Evolutionary conservation across 108 stramenopile genomes (phyloP).

Genomic region (Epipyxis sp.): DNA sequence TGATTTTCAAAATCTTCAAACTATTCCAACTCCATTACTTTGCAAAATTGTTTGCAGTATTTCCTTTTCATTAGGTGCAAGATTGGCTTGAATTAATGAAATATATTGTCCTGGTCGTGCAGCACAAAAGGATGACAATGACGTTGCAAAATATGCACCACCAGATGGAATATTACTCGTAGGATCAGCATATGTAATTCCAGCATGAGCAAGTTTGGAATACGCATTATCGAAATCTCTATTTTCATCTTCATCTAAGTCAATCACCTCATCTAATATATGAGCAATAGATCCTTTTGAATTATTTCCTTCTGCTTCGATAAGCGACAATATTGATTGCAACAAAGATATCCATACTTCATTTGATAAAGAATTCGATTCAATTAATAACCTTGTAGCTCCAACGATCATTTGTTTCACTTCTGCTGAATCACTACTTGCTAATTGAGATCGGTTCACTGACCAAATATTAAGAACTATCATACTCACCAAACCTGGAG

Average conservation of each 20-base stretch:
- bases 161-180: too few species aligned
- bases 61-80: too few species aligned
- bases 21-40: too few species aligned
- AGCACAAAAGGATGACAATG: too few species aligned
- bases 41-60: too few species aligned
- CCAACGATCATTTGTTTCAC: not conserved
- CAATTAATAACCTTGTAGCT: not conserved
- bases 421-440: not conserved
- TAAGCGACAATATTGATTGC: not conserved
- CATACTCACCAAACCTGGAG: not conserved
- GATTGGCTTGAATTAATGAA: too few species aligned
- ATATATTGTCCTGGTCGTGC: too few species aligned
- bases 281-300: too few species aligned
- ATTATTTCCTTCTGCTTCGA: not conserved
- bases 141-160: too few species aligned
- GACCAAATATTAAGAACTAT: not conserved
- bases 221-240: not conserved
- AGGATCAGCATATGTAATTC: too few species aligned
- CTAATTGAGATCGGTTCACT: not conserved
- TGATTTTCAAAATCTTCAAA: too few species aligned
- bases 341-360: not conserved
- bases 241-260: not conserved
- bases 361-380: not conserved
- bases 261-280: not conserved
- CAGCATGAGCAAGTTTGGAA: constrained; percentile 1